These are phyloP conservation scores for Tetratostichococcus sp. DNA, from an alignment of 139 green algal genomes.

Conservation along the genomic window DNA sequence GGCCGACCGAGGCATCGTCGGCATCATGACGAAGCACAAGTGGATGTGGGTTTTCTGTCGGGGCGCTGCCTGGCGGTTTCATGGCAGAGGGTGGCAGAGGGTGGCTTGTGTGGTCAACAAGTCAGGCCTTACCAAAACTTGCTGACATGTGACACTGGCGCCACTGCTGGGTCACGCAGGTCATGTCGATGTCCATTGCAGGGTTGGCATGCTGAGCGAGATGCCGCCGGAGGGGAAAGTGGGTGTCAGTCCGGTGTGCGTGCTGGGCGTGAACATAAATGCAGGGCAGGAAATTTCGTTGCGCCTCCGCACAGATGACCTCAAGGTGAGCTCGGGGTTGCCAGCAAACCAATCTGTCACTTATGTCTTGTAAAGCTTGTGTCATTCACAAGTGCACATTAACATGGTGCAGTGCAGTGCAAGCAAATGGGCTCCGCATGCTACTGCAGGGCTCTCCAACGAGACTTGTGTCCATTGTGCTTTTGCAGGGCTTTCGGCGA, in stretches of 20 bases:
- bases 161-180: too few relatives aligned
- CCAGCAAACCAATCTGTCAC: too few relatives aligned
- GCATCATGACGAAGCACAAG: slow-evolving; percentile 66
- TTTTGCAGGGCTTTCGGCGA: neutral
- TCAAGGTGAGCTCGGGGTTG: slow-evolving; percentile 17
- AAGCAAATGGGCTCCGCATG: too few relatives aligned
- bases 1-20: slow-evolving; percentile 67
- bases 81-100: too few relatives aligned
- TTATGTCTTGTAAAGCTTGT: neutral
- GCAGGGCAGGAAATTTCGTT: slow-evolving; percentile 75
- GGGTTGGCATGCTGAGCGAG: slow-evolving; percentile 69
- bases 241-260: slow-evolving; percentile 61
- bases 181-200: slow-evolving; percentile 27
- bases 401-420: too few relatives aligned
- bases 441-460: too few relatives aligned
- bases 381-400: neutral
- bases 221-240: slow-evolving; percentile 81
- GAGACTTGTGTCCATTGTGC: too few relatives aligned
- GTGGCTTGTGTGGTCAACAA: too few relatives aligned
- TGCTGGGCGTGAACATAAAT: slow-evolving; percentile 81
- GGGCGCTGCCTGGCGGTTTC: too few relatives aligned
- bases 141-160: too few relatives aligned
- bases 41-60: slow-evolving; percentile 4
- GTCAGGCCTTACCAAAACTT: too few relatives aligned
- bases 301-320: slow-evolving; percentile 83